Conservation (phyloP, 1,284 basidiomycete species). For the Boletus mariae region DNA sequence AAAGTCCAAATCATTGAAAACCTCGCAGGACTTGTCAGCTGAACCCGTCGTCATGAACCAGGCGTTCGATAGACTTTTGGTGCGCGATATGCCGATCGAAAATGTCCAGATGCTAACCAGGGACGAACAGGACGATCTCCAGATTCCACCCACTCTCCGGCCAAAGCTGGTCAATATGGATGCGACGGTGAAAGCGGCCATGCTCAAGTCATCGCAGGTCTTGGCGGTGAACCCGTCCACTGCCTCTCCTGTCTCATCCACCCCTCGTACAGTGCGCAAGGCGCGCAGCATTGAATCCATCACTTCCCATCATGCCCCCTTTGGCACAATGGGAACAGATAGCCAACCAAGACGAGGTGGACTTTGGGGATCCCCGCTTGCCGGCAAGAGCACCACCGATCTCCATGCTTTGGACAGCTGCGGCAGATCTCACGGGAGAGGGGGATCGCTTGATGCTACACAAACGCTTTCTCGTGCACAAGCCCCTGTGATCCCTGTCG, state of each 20-base stretch:
- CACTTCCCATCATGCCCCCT: slow-evolving; percentile 46
- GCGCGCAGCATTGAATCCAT: slow-evolving; percentile 70
- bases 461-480: slow-evolving; percentile 49
- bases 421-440: slow-evolving; percentile 43
- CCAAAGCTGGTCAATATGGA: slow-evolving; percentile 78
- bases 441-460: slow-evolving; percentile 50
- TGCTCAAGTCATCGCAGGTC: slow-evolving; percentile 80
- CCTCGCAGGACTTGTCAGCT: slow-evolving; percentile 35
- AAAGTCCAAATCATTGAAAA: slow-evolving; percentile 36
- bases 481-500: slow-evolving; percentile 41
- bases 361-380: slow-evolving; percentile 37
- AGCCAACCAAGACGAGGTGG: slow-evolving; percentile 41
- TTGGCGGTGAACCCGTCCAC: slow-evolving; percentile 47
- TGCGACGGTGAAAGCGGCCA: slow-evolving; percentile 80
- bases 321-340: slow-evolving; percentile 35
- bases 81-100: slow-evolving; percentile 32
- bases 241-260: slow-evolving; percentile 26
- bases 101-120: slow-evolving; percentile 1
- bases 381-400: slow-evolving; percentile 42
- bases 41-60: slow-evolving; percentile 47
- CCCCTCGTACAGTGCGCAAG: slow-evolving; percentile 49
- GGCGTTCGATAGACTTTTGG: slow-evolving; percentile 72
- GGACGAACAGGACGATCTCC: slow-evolving; percentile 67
- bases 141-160: slow-evolving; percentile 74
- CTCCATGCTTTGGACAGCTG: slow-evolving; percentile 18